phyloP scores from a whole-genome alignment of 2,329 filamentous ascomycete species.

The Penicillium sp. region DNA sequence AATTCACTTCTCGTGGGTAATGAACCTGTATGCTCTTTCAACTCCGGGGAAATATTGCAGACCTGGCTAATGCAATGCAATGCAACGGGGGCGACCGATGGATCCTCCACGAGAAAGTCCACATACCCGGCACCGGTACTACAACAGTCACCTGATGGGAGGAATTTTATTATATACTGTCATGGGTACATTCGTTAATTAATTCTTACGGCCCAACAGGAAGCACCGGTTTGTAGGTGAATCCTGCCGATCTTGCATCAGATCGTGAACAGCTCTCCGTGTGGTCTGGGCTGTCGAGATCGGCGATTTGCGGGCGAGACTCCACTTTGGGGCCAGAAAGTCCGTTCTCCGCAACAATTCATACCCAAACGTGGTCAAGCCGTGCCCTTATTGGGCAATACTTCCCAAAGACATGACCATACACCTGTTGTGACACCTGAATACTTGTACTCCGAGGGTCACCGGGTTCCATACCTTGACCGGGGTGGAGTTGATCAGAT shows the following conservation, averaged over 20 bases:
- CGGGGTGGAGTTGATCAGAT: conserved; percentile 20
- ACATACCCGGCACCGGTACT: conserved; percentile 14
- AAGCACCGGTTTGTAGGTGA: not conserved
- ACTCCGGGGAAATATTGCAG: conserved; percentile 20
- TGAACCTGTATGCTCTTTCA: not conserved
- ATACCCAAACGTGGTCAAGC: not conserved
- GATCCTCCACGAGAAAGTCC: conserved; percentile 20
- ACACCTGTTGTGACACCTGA: conserved; percentile 10
- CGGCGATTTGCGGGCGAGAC: conserved; percentile 22
- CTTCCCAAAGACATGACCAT: conserved; percentile 3
- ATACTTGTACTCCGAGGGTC: conserved; percentile 4
- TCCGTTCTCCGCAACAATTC: conserved; percentile 11
- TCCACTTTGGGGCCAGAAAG: conserved; percentile 15
- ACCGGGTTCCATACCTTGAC: not conserved
- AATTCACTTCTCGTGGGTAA: not conserved
- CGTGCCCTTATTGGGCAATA: conserved; percentile 8
- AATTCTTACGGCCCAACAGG: not conserved
- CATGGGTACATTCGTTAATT: not conserved
- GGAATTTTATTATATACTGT: not conserved
- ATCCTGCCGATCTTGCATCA: conserved; percentile 25
- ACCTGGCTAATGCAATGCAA: conserved; percentile 27
- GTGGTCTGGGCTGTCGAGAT: conserved; percentile 20
- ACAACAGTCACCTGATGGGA: conserved; percentile 22
- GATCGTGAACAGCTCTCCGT: conserved; percentile 20
- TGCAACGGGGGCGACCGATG: conserved; percentile 22